phyloP scores from a whole-genome alignment of 345 rosid species.

The Isatis tinctoria region DNA sequence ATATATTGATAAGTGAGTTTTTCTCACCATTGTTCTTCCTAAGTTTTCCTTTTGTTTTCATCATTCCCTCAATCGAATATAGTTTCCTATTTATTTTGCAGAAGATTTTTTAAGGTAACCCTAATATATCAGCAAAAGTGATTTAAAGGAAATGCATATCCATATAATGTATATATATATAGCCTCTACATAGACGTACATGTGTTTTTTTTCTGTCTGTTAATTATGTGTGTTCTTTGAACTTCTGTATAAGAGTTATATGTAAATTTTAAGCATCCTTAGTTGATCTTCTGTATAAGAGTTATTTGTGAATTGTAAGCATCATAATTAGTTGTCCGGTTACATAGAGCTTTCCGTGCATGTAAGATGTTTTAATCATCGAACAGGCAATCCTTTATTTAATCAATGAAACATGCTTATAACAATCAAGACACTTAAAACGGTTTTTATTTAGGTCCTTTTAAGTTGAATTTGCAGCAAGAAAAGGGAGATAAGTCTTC shows the following conservation, averaged over 20 bases:
- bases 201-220: background rate
- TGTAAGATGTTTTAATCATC: background rate
- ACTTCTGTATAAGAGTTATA: background rate
- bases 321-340: background rate
- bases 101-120: constrained; percentile 1
- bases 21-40: background rate
- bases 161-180: background rate
- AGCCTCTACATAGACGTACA: background rate
- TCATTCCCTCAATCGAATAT: background rate
- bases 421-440: background rate
- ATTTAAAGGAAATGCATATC: background rate
- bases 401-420: background rate
- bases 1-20: background rate
- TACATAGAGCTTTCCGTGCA: background rate
- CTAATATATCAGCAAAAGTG: background rate
- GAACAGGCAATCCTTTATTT: background rate
- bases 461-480: background rate
- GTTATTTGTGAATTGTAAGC: background rate
- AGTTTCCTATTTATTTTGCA: background rate
- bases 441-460: background rate
- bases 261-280: background rate
- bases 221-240: background rate
- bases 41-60: background rate
- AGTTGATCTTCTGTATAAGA: background rate
- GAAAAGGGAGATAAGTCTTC: background rate